Evolutionary conservation across 305 asterid species (phyloP).

Genomic region (Salvia sclarea): DNA sequence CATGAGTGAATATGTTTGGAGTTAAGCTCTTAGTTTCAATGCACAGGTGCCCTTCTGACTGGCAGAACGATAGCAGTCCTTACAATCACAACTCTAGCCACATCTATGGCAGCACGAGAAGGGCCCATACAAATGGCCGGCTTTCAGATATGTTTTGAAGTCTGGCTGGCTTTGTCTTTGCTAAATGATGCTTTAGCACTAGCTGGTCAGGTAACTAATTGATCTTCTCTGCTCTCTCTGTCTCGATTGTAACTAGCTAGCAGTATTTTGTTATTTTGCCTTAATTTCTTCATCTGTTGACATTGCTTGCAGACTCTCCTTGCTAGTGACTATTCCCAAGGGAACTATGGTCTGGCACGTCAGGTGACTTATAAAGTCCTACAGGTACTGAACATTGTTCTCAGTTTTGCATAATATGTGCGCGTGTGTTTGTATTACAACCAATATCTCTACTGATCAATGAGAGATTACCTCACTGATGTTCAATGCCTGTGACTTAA

Average conservation of each 20-base stretch:
- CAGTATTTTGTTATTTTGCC: not conserved
- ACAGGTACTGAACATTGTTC: slow-evolving; percentile 54
- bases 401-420: not conserved
- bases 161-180: slow-evolving; percentile 91
- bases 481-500: slow-evolving; percentile 14
- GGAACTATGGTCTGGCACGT: slow-evolving; percentile 69
- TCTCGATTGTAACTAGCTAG: slow-evolving; percentile 1
- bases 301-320: slow-evolving; percentile 67
- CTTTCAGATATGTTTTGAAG: slow-evolving; percentile 82
- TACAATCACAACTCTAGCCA: slow-evolving; percentile 74
- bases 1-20: slow-evolving; percentile 7
- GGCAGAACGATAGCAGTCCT: slow-evolving; percentile 82
- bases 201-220: slow-evolving; percentile 76
- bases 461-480: slow-evolving; percentile 11
- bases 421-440: not conserved
- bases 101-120: slow-evolving; percentile 88
- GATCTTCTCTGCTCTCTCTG: not conserved
- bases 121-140: slow-evolving; percentile 91
- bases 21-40: slow-evolving; percentile 29
- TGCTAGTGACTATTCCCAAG: slow-evolving; percentile 84
- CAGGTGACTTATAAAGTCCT: slow-evolving; percentile 73
- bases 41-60: slow-evolving; percentile 77
- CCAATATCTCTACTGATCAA: slow-evolving; percentile 22
- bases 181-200: slow-evolving; percentile 95
- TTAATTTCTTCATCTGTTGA: slow-evolving; percentile 18